Conservation (phyloP, 108 stramenopile species). For the Skeletonema costatum region DNA sequence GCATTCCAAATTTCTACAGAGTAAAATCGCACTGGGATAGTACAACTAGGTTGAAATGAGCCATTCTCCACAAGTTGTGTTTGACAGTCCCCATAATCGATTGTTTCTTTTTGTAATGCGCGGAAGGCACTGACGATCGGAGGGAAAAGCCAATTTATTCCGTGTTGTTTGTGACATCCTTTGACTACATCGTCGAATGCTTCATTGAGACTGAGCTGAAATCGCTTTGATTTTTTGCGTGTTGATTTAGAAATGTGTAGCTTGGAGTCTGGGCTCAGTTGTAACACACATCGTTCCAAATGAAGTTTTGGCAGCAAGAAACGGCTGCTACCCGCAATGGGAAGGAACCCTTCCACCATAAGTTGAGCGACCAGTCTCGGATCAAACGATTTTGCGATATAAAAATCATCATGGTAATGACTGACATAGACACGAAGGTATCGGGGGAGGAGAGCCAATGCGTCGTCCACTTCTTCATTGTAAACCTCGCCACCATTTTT, state of each 20-base stretch:
- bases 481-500: background rate
- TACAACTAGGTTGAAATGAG: conserved; percentile 12
- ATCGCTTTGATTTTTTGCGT: conserved; percentile 71
- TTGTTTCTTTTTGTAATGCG: conserved; percentile 32
- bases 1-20: conserved; percentile 80
- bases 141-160: conserved; percentile 80
- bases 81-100: conserved; percentile 4
- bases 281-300: conserved; percentile 70
- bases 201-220: conserved; percentile 66
- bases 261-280: conserved; percentile 18
- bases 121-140: conserved; percentile 72
- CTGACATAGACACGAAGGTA: conserved; percentile 53
- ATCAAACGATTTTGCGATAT: conserved; percentile 62
- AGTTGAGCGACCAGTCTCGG: conserved; percentile 69
- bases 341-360: conserved; percentile 86
- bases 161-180: conserved; percentile 83
- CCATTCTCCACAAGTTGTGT: conserved; percentile 28
- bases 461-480: background rate
- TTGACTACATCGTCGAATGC: conserved; percentile 67
- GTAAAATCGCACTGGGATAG: conserved; percentile 67
- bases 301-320: conserved; percentile 85
- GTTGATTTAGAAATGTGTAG: conserved; percentile 76
- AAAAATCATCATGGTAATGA: conserved; percentile 80
- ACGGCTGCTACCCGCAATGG: conserved; percentile 63
- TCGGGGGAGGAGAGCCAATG: conserved; percentile 44